Percentiles rank a stretch among this genome's conserved stretches.
Conservation (phyloP, 345 rosid genomes). For the Citrus hindsii region DNA sequence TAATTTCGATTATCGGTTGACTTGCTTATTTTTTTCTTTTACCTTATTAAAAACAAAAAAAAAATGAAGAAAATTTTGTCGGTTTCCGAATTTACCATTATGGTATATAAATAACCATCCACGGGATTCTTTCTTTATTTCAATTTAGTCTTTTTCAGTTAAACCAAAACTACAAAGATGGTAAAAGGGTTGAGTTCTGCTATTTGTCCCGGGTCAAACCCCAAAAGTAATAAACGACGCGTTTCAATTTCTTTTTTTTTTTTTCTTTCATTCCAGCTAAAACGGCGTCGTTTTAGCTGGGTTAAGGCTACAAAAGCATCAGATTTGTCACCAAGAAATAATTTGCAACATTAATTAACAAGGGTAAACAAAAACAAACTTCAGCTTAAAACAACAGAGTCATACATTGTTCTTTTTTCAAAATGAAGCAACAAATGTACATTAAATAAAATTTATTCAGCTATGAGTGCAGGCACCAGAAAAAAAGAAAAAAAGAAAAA, state of each 20-base stretch:
- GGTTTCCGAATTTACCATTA: conserved; percentile 1
- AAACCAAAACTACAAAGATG: conserved; percentile 11
- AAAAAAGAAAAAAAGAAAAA: no score
- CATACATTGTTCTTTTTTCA: not conserved
- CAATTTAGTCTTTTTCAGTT: conserved; percentile 23
- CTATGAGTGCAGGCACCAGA: not conserved
- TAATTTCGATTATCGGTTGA: no score
- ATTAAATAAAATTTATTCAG: not conserved
- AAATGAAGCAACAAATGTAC: not conserved
- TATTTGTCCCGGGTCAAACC: no score
- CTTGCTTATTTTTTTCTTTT: no score
- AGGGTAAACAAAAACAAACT: not conserved
- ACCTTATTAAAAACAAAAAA: no score
- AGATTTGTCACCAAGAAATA: conserved; percentile 1
- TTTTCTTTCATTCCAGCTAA: conserved; percentile 20
- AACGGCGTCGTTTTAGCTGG: not conserved
- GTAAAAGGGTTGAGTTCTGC: not conserved
- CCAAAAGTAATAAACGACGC: no score
- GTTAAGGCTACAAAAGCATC: conserved; percentile 37
- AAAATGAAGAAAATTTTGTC: not conserved
- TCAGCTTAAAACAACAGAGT: not conserved
- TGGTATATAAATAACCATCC: not conserved
- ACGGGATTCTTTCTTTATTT: not conserved
- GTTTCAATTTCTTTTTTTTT: no score
- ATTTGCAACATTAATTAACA: not conserved